Base-by-base conservation (phyloP, 2,329 filamentous ascomycete species). In the Aureobasidium sp. region DNA sequence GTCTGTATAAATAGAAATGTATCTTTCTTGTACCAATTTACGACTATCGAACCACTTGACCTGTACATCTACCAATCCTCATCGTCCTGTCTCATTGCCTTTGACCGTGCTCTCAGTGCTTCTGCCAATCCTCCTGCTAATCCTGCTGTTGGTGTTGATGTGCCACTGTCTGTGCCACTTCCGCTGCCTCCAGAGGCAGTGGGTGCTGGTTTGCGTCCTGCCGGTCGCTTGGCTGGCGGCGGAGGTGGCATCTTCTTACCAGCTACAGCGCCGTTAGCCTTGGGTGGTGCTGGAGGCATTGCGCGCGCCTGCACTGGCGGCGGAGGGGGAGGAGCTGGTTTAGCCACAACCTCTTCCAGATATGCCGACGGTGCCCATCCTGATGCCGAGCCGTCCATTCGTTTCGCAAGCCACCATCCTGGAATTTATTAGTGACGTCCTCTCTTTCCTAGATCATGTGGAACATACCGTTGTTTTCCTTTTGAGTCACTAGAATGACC, bases 301-400 rank as follows among this genome's bases (percentile, higher is more conserved):
- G 79, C 74, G 37, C 70, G 67, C 30, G 76, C 71, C 34, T 72
- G 72, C 8, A 73, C 76, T 34, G 80, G 74, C 4, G 79, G 79
- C 7, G 78, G 71, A 29, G 75, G 74, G 3, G 86, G 82, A 29
- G 85, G 83, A 10, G 86, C 82, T 8, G 81, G 78, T 13, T 83
- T 78, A 29, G 74, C 74, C 29, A 81, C 82, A 72, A 89, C 83
- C 75, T 97, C 92, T 75, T 97, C 89, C 9, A 99, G 87, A 70
- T 99, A 99, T 25, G 93, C 91, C 25, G 92, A 89, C 0, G 94
- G 94, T 3, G 94, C 86, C 94, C 94, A 99, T 57, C 91, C 94
- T 75, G 94, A 90, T n/a, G 84, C 84, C 67, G 81, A 80, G 50
- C 80, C 80, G 69, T 84, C 77, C 53, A 78, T 76, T 65, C 87